A percentile compares a stretch with the other conserved stretches of the same genome.
These are phyloP conservation scores for Fusarium nurragi DNA, from an alignment of 2,329 filamentous ascomycete genomes.

Conservation along the genomic window DNA sequence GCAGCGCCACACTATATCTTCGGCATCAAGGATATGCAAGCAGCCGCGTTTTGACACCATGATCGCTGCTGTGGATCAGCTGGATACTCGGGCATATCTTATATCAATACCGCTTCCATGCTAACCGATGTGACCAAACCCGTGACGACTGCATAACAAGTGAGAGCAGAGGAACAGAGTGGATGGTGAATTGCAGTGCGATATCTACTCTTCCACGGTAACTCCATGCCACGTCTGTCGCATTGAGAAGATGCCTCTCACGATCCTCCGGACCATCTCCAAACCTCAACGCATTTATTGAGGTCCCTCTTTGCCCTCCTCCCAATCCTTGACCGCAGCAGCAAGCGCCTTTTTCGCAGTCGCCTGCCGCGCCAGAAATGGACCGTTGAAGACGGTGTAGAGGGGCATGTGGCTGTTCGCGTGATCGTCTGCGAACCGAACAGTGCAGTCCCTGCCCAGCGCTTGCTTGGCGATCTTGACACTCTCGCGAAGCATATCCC, in stretches of 20 bases:
- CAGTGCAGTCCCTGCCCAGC: constrained; percentile 67
- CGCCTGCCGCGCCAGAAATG: constrained; percentile 65
- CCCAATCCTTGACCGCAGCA: constrained; percentile 39
- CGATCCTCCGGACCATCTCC: background rate
- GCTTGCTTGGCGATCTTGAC: constrained; percentile 70
- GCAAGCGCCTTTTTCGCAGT: constrained; percentile 60
- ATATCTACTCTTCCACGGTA: background rate
- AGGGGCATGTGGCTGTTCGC: constrained; percentile 73
- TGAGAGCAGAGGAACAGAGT: background rate
- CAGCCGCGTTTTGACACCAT: too few species aligned
- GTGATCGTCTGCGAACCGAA: constrained; percentile 79
- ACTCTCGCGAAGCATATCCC: constrained; percentile 76
- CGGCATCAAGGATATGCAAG: too few species aligned
- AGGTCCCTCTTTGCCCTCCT: constrained; percentile 6
- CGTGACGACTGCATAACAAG: too few species aligned
- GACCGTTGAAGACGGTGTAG: constrained; percentile 66
- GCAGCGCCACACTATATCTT: too few species aligned
- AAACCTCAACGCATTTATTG: background rate
- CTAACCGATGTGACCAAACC: too few species aligned
- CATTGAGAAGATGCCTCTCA: background rate
- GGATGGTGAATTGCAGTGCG: background rate
- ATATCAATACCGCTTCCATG: too few species aligned
- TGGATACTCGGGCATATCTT: too few species aligned
- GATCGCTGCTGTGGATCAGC: too few species aligned
- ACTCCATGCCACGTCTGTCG: too few species aligned